Conservation (phyloP, 2,329 filamentous ascomycete species). For the Penicillium olsonii region DNA sequence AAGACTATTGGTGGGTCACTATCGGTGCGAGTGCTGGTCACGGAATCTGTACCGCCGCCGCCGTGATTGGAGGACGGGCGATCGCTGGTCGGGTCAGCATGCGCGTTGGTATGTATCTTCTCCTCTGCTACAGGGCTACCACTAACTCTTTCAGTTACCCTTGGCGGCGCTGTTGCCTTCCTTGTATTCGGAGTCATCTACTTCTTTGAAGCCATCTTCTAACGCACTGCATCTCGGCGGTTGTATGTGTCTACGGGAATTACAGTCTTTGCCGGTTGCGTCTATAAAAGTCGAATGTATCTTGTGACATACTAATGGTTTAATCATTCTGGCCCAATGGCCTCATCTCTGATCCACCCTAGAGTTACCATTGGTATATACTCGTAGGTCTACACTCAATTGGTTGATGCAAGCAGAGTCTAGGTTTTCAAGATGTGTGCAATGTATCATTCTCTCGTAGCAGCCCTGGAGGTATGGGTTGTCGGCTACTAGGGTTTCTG, state of each 20-base stretch:
- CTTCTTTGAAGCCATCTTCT: constrained; percentile 73
- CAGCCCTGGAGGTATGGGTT: no score
- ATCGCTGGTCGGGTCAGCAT: constrained; percentile 93
- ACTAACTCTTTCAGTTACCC: constrained; percentile 66
- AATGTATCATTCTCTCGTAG: no score
- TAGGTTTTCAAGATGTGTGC: no score
- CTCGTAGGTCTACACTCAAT: no score
- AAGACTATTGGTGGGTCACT: constrained; percentile 99
- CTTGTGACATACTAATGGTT: constrained; percentile 18
- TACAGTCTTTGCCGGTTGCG: constrained; percentile 13
- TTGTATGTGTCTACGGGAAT: constrained; percentile 3
- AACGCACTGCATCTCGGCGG: constrained; percentile 21
- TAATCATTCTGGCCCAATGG: no score
- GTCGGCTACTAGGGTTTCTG: no score
- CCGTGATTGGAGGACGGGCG: constrained; percentile 87
- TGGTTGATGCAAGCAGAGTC: no score
- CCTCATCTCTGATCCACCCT: constrained; percentile 3
- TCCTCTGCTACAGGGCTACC: neutral
- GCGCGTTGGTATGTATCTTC: constrained; percentile 76
- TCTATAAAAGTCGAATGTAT: constrained; percentile 14
- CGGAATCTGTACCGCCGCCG: constrained; percentile 83
- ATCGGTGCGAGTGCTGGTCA: constrained; percentile 84
- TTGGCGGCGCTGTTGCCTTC: constrained; percentile 89
- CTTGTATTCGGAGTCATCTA: constrained; percentile 91
- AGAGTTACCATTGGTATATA: neutral